Percentiles rank a stretch among this genome's conserved stretches.
Conservation (phyloP, 305 asterid species). For the Plantago coronopus region DNA sequence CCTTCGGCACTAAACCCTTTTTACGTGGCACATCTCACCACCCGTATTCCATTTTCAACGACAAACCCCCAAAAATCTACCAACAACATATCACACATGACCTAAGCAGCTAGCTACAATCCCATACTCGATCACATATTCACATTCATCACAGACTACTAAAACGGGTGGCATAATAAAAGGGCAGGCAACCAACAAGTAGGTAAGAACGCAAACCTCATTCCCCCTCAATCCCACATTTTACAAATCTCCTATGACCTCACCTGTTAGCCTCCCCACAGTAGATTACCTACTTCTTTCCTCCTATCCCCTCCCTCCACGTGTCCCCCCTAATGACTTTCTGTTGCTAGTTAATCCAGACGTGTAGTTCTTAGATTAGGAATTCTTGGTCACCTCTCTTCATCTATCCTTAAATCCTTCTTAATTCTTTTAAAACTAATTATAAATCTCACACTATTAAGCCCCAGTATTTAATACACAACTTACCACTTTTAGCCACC, state of each 20-base stretch:
- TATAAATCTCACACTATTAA: no score
- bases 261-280: background rate
- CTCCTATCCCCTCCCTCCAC: background rate
- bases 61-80: background rate
- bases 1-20: no score
- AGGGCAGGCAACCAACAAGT: conserved; percentile 11
- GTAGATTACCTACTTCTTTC: conserved; percentile 9
- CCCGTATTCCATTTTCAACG: no score
- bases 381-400: conserved; percentile 7
- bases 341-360: conserved; percentile 6
- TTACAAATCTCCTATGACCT: background rate
- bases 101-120: background rate
- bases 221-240: background rate
- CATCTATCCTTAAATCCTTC: background rate
- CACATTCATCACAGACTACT: background rate
- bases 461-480: no score
- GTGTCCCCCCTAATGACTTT: background rate
- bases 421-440: background rate
- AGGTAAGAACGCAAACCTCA: conserved; percentile 10
- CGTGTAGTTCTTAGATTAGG: conserved; percentile 10
- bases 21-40: no score
- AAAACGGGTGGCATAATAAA: background rate
- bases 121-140: background rate
- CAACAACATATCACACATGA: background rate
- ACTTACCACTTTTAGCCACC: no score